Evolutionary conservation across 2,329 filamentous ascomycete genomes (phyloP).

Genomic region (Tolypocladium album): DNA sequence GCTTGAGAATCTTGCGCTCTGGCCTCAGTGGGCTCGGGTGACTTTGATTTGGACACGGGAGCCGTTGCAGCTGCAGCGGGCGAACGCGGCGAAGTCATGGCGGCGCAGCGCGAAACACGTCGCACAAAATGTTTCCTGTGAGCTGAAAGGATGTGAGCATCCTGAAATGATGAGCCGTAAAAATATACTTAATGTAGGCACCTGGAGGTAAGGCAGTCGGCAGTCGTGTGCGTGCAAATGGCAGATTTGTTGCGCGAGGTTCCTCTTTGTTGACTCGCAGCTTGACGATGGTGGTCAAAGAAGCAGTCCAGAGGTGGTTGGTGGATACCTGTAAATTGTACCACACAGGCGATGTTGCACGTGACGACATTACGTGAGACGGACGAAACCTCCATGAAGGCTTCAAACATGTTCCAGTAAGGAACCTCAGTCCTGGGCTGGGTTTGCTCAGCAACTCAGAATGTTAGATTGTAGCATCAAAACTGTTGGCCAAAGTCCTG

Average conservation of each 20-base stretch:
- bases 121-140: background rate
- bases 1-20: conserved; percentile 5
- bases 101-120: background rate
- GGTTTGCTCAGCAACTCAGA: too few relatives aligned
- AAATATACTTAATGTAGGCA: conserved; percentile 24
- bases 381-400: too few relatives aligned
- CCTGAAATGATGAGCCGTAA: conserved; percentile 17
- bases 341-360: background rate
- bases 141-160: conserved; percentile 20
- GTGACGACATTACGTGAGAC: background rate
- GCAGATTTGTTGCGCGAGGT: background rate
- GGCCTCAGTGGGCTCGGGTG: conserved; percentile 5
- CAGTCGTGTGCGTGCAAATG: background rate
- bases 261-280: background rate
- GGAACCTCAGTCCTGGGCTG: too few relatives aligned
- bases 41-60: conserved; percentile 2
- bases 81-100: conserved; percentile 3
- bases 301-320: background rate
- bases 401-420: too few relatives aligned
- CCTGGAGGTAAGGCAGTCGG: conserved; percentile 17
- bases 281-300: background rate
- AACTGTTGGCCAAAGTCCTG: too few relatives aligned
- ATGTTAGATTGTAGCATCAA: too few relatives aligned
- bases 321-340: background rate
- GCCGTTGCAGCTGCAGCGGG: conserved; percentile 7